These are phyloP conservation scores for Magnolia officinalis DNA, from an alignment of 164 flowering plant genomes.

Conservation along the genomic window DNA sequence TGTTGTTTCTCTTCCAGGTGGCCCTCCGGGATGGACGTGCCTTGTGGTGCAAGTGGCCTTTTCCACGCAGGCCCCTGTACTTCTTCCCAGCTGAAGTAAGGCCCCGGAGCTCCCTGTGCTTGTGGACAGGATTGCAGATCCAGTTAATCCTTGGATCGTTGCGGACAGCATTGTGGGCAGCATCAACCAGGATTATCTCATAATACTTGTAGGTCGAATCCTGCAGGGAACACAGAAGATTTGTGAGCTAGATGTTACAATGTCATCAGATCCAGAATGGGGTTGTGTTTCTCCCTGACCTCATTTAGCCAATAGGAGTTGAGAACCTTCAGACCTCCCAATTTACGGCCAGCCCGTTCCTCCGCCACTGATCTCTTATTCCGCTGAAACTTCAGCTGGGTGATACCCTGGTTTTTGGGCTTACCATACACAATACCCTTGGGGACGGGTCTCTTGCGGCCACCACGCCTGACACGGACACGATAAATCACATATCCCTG, in stretches of 20 bases:
- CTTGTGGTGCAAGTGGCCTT: slow-evolving; percentile 47
- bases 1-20: slow-evolving; percentile 81
- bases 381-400: slow-evolving; percentile 67
- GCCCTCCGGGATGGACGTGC: slow-evolving; percentile 52
- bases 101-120: slow-evolving; percentile 55
- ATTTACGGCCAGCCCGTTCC: slow-evolving; percentile 73
- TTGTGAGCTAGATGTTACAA: not conserved
- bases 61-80: slow-evolving; percentile 48
- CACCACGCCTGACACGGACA: slow-evolving; percentile 76
- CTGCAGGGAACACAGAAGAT: slow-evolving; percentile 19
- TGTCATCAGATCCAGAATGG: not conserved
- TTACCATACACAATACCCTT: slow-evolving; percentile 79
- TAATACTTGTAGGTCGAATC: slow-evolving; percentile 69
- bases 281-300: slow-evolving; percentile 27
- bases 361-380: slow-evolving; percentile 77
- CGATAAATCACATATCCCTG: slow-evolving; percentile 76
- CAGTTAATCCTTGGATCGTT: slow-evolving; percentile 69
- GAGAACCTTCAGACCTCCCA: slow-evolving; percentile 76
- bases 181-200: slow-evolving; percentile 64
- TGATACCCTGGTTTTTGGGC: slow-evolving; percentile 70
- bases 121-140: slow-evolving; percentile 55
- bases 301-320: slow-evolving; percentile 83
- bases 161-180: slow-evolving; percentile 59
- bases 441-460: slow-evolving; percentile 75
- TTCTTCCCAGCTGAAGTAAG: slow-evolving; percentile 57